These are phyloP conservation scores for Lachancea sp. DNA, from an alignment of 805 yeast genomes.

Conservation along the genomic window DNA sequence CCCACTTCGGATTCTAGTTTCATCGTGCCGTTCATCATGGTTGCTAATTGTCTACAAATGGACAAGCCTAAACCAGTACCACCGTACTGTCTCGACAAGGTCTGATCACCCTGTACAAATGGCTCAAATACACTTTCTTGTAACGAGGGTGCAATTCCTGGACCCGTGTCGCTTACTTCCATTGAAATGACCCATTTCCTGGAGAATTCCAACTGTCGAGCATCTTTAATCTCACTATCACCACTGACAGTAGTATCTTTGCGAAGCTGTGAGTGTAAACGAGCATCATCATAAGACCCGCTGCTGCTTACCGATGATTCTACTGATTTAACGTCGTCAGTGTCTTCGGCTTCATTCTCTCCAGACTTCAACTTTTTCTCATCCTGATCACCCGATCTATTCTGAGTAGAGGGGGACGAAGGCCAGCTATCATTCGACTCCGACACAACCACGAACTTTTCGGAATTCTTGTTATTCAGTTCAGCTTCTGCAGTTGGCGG, in stretches of 20 bases:
- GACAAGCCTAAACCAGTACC: conserved; percentile 93
- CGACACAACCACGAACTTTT: conserved; percentile 7
- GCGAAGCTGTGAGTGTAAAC: conserved; percentile 40
- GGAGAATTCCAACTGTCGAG: conserved; percentile 20
- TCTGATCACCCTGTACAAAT: conserved; percentile 95
- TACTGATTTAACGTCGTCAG: conserved; percentile 11
- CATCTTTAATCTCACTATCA: conserved; percentile 10
- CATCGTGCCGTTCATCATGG: conserved; percentile 84
- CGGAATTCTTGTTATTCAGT: conserved; percentile 2
- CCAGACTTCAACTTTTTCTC: conserved; percentile 9
- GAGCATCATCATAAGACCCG: conserved; percentile 38
- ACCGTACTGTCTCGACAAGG: conserved; percentile 82
- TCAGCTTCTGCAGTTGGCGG: conserved; percentile 11
- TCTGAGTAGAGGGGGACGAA: not conserved
- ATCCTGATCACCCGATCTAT: conserved; percentile 1
- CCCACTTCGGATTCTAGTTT: conserved; percentile 69
- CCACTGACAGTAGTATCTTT: conserved; percentile 16
- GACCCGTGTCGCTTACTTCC: conserved; percentile 84
- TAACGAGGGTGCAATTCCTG: conserved; percentile 80
- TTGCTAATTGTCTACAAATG: conserved; percentile 85
- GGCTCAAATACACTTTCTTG: conserved; percentile 91
- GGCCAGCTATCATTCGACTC: conserved; percentile 13
- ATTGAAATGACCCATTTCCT: conserved; percentile 41
- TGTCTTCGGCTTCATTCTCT: conserved; percentile 14
- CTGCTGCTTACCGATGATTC: conserved; percentile 28